phyloP scores from a whole-genome alignment of 164 flowering plant species.

The Nymphaea thermarum region DNA sequence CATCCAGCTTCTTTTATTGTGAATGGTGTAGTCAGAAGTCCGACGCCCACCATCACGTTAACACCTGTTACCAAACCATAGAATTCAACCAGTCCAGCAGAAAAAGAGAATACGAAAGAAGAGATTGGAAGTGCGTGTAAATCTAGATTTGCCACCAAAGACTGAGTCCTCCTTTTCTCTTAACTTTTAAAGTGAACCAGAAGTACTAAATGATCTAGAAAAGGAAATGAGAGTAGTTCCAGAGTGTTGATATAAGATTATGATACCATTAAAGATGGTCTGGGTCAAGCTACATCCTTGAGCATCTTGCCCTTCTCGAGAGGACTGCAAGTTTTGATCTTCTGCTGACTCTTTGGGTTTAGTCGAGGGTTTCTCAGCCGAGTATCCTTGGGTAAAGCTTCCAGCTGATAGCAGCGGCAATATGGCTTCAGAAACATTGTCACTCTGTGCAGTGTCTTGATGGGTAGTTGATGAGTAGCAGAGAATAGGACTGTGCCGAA shows the following conservation, averaged over 20 bases:
- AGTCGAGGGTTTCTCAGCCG: constrained; percentile 13
- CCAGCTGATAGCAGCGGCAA: constrained; percentile 18
- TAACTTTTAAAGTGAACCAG: neutral
- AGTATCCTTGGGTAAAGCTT: constrained; percentile 20
- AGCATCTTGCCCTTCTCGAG: constrained; percentile 52
- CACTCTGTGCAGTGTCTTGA: constrained; percentile 7
- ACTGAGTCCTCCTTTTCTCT: too few relatives aligned
- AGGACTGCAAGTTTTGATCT: constrained; percentile 25
- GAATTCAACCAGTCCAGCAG: neutral
- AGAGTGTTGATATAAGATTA: neutral
- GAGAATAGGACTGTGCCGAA: constrained; percentile 19
- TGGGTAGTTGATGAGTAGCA: constrained; percentile 17
- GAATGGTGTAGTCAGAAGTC: constrained; percentile 75
- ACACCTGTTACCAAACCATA: constrained; percentile 26
- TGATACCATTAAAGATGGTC: constrained; percentile 80
- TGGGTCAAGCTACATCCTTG: constrained; percentile 78
- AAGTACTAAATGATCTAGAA: neutral
- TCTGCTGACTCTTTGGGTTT: constrained; percentile 19
- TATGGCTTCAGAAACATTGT: constrained; percentile 26
- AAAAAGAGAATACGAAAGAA: neutral
- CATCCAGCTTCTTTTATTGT: constrained; percentile 87
- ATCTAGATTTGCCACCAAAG: too few relatives aligned
- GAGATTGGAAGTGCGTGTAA: neutral
- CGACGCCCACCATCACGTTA: constrained; percentile 83
- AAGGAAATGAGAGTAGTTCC: neutral